Evolutionary conservation across 768 basidiomycete species (phyloP).

Genomic region (Leccinum sublutescens): DNA sequence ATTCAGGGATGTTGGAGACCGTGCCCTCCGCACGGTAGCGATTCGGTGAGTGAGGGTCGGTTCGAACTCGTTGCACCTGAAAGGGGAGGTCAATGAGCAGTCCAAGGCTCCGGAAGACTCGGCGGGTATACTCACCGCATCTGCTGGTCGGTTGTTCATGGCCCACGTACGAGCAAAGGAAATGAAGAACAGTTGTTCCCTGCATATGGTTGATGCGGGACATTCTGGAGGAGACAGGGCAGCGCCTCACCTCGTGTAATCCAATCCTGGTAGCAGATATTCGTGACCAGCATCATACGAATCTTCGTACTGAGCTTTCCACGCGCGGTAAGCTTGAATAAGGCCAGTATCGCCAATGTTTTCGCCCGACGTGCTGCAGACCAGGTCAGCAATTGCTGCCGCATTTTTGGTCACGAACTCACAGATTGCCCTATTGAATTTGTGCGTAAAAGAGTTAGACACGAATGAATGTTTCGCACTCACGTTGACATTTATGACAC

Average conservation of each 20-base stretch:
- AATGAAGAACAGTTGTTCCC: constrained; percentile 94
- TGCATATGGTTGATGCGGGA: constrained; percentile 24
- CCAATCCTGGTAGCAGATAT: constrained; percentile 78
- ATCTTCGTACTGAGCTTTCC: constrained; percentile 74
- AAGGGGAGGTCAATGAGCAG: neutral
- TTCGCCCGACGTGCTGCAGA: constrained; percentile 78
- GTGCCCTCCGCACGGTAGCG: constrained; percentile 84
- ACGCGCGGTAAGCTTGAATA: constrained; percentile 87
- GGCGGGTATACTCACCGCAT: neutral
- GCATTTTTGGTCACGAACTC: constrained; percentile 22
- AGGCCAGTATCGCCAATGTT: constrained; percentile 87
- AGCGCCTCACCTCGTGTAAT: constrained; percentile 58
- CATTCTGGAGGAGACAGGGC: neutral
- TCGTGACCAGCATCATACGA: constrained; percentile 60
- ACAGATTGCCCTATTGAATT: constrained; percentile 67
- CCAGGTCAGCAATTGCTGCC: neutral
- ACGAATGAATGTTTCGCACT: constrained; percentile 16
- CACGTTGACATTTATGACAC: constrained; percentile 82
- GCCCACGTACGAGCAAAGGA: constrained; percentile 90
- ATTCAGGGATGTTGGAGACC: constrained; percentile 82
- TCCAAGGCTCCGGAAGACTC: neutral
- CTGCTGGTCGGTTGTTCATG: constrained; percentile 71
- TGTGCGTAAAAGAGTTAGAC: neutral
- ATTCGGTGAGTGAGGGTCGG: constrained; percentile 86
- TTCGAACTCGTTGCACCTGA: constrained; percentile 74